phyloP scores from a whole-genome alignment of 83 land plant genomes.

The Picea abies region DNA sequence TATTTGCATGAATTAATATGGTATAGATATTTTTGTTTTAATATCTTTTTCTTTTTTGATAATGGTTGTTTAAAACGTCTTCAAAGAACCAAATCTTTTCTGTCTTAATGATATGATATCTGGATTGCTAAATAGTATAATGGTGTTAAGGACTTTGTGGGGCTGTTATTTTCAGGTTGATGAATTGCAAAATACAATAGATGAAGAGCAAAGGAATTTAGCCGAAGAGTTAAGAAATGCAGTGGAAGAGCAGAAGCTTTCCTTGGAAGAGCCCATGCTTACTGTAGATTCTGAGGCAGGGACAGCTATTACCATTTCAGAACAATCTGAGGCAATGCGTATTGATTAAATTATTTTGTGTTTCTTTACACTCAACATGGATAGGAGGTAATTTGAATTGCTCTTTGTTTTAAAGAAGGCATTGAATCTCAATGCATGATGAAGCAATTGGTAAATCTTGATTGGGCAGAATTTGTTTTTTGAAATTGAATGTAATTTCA shows the following conservation, averaged over 20 bases:
- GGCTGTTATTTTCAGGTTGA: slow-evolving; percentile 58
- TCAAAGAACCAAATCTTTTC: neutral
- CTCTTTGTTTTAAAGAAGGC: neutral
- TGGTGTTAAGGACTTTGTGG: neutral
- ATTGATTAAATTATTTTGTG: neutral
- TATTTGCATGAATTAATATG: neutral
- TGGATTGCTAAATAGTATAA: neutral
- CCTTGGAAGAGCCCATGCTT: slow-evolving; percentile 39
- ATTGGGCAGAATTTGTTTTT: neutral
- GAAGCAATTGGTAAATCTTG: neutral
- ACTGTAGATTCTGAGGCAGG: slow-evolving; percentile 3
- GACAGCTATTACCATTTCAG: slow-evolving; percentile 1
- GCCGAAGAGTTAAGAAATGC: slow-evolving; percentile 65
- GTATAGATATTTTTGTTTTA: neutral
- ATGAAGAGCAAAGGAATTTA: slow-evolving; percentile 73
- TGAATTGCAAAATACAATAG: slow-evolving; percentile 81
- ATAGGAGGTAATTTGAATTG: slow-evolving; percentile 5
- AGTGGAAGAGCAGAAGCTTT: slow-evolving; percentile 52
- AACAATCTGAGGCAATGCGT: slow-evolving; percentile 16
- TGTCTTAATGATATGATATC: neutral
- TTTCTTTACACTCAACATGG: neutral
- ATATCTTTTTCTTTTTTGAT: neutral
- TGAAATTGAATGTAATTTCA: neutral
- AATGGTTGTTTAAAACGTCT: slow-evolving; percentile 1
- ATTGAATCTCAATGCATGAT: neutral